Conservation (phyloP, 352 stramenopile genomes). For the Pythium vanterpoolii region DNA sequence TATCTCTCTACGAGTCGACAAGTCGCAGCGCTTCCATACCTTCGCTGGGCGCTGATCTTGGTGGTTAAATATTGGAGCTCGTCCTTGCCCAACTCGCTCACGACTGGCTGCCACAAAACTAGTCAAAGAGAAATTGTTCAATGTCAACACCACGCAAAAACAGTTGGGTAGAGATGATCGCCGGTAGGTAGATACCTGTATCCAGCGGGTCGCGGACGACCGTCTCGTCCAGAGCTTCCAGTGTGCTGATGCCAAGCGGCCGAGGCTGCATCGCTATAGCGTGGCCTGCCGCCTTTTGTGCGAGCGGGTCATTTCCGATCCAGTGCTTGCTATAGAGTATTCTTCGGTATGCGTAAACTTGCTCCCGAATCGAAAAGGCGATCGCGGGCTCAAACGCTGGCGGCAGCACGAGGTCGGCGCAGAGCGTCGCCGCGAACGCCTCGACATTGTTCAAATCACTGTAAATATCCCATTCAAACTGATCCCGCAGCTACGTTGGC, state of each 20-base stretch:
- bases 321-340: conserved; percentile 45
- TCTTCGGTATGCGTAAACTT: conserved; percentile 62
- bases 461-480: conserved; percentile 79
- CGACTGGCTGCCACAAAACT: conserved; percentile 67
- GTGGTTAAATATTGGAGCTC: conserved; percentile 65
- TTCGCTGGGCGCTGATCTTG: conserved; percentile 21
- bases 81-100: conserved; percentile 69
- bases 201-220: conserved; percentile 48
- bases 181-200: conserved; percentile 20
- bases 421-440: conserved; percentile 52
- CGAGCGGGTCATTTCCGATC: conserved; percentile 48
- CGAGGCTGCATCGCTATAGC: not conserved
- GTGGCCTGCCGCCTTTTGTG: conserved; percentile 9
- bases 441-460: conserved; percentile 45
- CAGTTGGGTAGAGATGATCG: no score
- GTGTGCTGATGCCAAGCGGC: conserved; percentile 37
- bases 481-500: conserved; percentile 50
- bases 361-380: conserved; percentile 71
- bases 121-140: not conserved
- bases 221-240: conserved; percentile 41
- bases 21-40: conserved; percentile 3
- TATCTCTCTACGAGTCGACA: not conserved
- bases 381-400: conserved; percentile 54
- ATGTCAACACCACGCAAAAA: not conserved
- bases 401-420: conserved; percentile 55